These are phyloP conservation scores for Populus hybrid DNA, from an alignment of 441 rosid species.

Conservation along the genomic window DNA sequence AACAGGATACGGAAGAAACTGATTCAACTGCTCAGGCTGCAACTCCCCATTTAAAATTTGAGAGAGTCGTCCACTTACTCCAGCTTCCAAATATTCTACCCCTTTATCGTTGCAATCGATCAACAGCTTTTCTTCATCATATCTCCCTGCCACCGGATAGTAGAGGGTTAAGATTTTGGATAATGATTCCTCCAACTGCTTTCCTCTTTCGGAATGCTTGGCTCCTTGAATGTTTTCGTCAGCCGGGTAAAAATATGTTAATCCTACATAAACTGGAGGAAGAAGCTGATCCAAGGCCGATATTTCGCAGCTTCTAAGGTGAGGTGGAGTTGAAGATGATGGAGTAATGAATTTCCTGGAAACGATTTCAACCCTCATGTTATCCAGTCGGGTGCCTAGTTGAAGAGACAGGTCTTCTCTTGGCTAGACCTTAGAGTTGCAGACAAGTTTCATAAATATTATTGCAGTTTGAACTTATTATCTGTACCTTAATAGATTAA, in stretches of 20 bases:
- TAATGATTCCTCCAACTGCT: slow-evolving; percentile 20
- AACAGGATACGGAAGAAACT: background rate
- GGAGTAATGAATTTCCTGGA: slow-evolving; percentile 21
- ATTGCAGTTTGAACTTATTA: background rate
- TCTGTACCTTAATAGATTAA: background rate
- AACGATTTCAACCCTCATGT: slow-evolving; percentile 16
- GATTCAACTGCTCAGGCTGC: slow-evolving; percentile 3
- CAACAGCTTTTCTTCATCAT: slow-evolving; percentile 11
- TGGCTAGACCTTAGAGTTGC: background rate
- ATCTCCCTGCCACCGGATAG: slow-evolving; percentile 34
- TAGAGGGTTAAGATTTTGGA: slow-evolving; percentile 26
- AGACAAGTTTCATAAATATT: background rate
- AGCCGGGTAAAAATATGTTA: slow-evolving; percentile 13
- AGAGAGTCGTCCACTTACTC: slow-evolving; percentile 12
- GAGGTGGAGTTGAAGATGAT: slow-evolving; percentile 19
- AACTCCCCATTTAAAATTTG: slow-evolving; percentile 2
- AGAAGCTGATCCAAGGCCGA: slow-evolving; percentile 29
- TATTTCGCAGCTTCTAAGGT: slow-evolving; percentile 12
- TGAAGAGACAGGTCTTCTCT: background rate
- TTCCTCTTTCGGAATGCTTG: background rate
- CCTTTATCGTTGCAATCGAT: slow-evolving; percentile 33
- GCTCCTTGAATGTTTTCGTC: background rate
- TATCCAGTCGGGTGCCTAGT: background rate
- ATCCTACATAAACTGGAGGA: slow-evolving; percentile 10
- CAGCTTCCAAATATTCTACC: slow-evolving; percentile 20